phyloP scores from a whole-genome alignment of 225 moss, liverwort and hornwort species.

The Neckera pumila region DNA sequence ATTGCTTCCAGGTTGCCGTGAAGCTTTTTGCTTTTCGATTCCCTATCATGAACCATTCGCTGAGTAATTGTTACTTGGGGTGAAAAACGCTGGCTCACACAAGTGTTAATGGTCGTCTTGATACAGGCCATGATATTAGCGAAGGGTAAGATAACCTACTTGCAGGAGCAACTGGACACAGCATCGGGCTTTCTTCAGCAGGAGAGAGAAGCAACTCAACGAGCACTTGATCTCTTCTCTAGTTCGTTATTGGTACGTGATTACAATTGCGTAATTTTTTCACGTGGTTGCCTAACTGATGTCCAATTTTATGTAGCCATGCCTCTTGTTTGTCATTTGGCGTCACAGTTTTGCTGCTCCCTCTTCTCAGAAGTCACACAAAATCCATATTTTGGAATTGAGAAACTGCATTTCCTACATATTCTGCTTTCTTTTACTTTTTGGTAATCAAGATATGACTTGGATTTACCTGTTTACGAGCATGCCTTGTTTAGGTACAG shows the following conservation, averaged over 20 bases:
- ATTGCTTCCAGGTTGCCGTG: not conserved
- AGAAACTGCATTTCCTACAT: not conserved
- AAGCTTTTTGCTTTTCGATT: not conserved
- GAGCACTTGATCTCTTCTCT: constrained; percentile 36
- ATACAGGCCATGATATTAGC: constrained; percentile 40
- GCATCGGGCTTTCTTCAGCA: constrained; percentile 17
- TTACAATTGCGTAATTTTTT: not conserved
- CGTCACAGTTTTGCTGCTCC: not conserved
- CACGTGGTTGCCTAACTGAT: not conserved
- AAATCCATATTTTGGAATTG: not conserved
- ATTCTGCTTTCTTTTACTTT: not conserved
- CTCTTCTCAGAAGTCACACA: not conserved
- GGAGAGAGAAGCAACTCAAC: constrained; percentile 32
- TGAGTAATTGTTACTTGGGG: not conserved
- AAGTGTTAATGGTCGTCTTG: not conserved
- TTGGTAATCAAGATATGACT: not conserved
- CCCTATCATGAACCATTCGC: not conserved
- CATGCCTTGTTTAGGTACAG: not conserved
- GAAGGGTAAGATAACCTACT: constrained; percentile 28
- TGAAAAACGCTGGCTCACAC: not conserved
- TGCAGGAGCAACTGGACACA: constrained; percentile 38
- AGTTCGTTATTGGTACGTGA: constrained; percentile 31
- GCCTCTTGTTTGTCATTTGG: not conserved
- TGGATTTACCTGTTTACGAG: not conserved
- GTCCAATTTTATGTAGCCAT: not conserved